phyloP scores from a whole-genome alignment of 164 flowering plant genomes.

The Brasenia schreberi region DNA sequence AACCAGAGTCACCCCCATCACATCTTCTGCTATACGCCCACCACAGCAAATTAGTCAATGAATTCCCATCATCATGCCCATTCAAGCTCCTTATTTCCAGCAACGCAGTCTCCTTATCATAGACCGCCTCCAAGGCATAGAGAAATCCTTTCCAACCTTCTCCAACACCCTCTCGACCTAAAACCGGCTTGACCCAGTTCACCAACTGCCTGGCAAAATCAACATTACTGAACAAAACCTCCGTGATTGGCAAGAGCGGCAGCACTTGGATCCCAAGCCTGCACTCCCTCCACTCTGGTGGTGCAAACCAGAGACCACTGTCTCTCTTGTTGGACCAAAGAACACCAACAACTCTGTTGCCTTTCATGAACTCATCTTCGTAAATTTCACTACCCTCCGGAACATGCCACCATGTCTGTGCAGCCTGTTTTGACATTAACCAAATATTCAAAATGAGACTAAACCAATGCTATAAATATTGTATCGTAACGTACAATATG shows the following conservation, averaged over 20 bases:
- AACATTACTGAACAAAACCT: conserved; percentile 51
- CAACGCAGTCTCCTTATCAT: conserved; percentile 49
- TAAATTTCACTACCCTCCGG: conserved; percentile 43
- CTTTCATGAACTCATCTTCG: conserved; percentile 42
- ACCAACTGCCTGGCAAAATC: conserved; percentile 48
- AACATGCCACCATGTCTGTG: conserved; percentile 85
- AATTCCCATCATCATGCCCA: conserved; percentile 76
- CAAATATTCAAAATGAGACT: too few species aligned
- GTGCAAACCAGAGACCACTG: conserved; percentile 85
- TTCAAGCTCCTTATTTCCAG: conserved; percentile 42
- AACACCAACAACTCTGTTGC: conserved; percentile 70
- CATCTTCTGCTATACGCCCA: conserved; percentile 63
- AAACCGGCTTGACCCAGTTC: conserved; percentile 58
- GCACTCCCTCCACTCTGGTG: conserved; percentile 75
- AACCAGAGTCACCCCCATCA: conserved; percentile 8
- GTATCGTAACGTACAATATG: too few species aligned
- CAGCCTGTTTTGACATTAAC: conserved; percentile 51
- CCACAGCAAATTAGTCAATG: conserved; percentile 73
- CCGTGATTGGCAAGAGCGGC: conserved; percentile 69
- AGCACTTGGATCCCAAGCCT: conserved; percentile 77
- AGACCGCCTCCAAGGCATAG: conserved; percentile 67
- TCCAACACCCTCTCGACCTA: conserved; percentile 61
- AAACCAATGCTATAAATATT: too few species aligned
- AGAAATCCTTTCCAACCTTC: conserved; percentile 94
- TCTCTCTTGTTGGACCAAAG: conserved; percentile 84